Evolutionary conservation across 176 grass and related monocot genomes (phyloP), one percentile per base, ranked within the genome.

Genomic region (Aegilops longissima): DNA sequence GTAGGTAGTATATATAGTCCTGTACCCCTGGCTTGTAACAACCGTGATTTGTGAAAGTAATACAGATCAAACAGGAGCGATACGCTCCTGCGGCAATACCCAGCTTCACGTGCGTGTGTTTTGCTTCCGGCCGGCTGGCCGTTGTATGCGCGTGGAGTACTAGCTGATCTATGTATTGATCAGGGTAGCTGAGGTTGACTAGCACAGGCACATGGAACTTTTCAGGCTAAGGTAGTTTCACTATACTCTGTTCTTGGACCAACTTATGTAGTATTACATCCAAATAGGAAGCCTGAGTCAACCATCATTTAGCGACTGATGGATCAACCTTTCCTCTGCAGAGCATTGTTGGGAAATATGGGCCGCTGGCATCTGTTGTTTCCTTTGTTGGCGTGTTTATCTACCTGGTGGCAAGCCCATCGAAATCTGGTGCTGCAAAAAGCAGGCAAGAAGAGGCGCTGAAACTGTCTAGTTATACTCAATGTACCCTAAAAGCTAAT

Each of bases 371-470:
- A 38, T 94, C 92, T 5, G 86, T 91, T 38, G 73, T 91, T 54
- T 90, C 83, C 21, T 83, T 91, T 87, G 92, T 93, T 12, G 88
- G 49, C 27, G 18, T 84, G 49, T 97, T 97, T 76, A 44, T 92
- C 84, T 91, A 79, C 66, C 56, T 91, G 33, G 34, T 94, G 0
- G 81, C 88, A 33, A 91, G 86, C 67, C 95, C 92, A 20, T 94
- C 82, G 2, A 94, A 95, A 82, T 88, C 88, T 20, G 59, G 35
- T 38, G 63, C 18, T 67, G 64, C 34, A 16, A 91, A 89, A 81
- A 40, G 84, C 89, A 81, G 70, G 85, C 85, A 96, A 94, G 92
- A 97, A 94, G 86, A 94, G 79, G 61, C 86, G 94, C 23, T 94
- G 82, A 92, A 77, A 29, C 73, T 24, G 10, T 71, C 47, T 59